phyloP scores from a whole-genome alignment of 148 eudicot species.

The Cornus florida region DNA sequence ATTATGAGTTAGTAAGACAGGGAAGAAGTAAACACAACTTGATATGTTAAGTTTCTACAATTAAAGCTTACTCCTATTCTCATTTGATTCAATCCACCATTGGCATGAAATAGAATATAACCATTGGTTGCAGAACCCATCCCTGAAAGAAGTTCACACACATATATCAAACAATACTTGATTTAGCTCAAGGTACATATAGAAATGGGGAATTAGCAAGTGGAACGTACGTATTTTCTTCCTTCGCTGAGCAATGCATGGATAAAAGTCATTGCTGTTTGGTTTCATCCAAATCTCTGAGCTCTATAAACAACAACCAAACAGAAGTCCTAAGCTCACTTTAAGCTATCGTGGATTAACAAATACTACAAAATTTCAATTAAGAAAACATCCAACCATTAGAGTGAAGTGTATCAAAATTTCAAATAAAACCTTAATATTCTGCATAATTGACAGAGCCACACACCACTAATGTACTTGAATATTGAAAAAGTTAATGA shows the following conservation, averaged over 20 bases:
- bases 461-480: background rate
- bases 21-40: background rate
- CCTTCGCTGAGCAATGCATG: slow-evolving; percentile 44
- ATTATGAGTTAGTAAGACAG: background rate
- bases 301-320: slow-evolving; percentile 18
- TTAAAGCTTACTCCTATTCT: slow-evolving; percentile 50
- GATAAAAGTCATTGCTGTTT: slow-evolving; percentile 32
- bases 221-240: slow-evolving; percentile 36
- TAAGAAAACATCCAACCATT: too few species aligned
- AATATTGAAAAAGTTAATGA: too few species aligned
- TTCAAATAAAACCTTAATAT: too few species aligned
- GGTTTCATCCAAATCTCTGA: slow-evolving; percentile 56
- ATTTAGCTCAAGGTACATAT: background rate
- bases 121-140: slow-evolving; percentile 40
- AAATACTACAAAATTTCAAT: background rate
- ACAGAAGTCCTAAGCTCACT: background rate
- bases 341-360: background rate
- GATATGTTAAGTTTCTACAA: background rate
- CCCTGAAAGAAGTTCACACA: slow-evolving; percentile 11
- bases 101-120: slow-evolving; percentile 49
- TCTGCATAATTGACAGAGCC: background rate
- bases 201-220: background rate
- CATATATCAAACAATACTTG: background rate
- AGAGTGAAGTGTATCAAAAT: too few species aligned
- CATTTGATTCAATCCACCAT: slow-evolving; percentile 70